Base-by-base conservation (phyloP, 768 basidiomycete genomes). In the Mrakia frigida region DNA sequence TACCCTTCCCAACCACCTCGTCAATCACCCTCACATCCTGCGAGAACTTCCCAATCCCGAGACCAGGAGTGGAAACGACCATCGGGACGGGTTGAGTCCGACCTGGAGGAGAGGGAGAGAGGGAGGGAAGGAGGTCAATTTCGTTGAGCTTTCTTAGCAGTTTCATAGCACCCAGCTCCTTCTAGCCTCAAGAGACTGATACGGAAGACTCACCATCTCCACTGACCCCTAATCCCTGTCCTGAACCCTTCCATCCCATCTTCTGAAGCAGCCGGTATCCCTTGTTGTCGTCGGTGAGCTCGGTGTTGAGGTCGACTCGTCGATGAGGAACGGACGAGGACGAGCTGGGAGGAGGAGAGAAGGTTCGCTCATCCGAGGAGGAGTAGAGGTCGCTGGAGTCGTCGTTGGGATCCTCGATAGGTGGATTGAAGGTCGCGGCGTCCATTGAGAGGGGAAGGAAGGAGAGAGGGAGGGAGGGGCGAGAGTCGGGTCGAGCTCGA, bases 251-350 rank as follows among this genome's bases (percentile, higher is more conserved):
- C 95, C 95, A 98, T 0, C 96, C 97, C 95, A 98, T 98, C 89
- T 96, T 95, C 83, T 93, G 93, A 78, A 98, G 83, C 75, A 99
- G 82, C 81, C 93, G 94, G 81, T 95, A 95, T 9, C 97, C 97
- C 16, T 93, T 88, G 80, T 98, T 98, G 80, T 98, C 94, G 81
- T 92, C 85, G 7, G 88, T 92, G 7, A 90, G 92, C 79, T 90
- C 89, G 5, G 76, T 77, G n/a, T 77, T 53, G n/a, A 73, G n/a
- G 50, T 71, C 68, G 23, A 73, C 35, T 14, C 69, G 16, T 31
- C 33, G 43, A 50, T 70, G 50, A 52, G 43, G 41, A 11, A 53
- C 43, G 43, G n/a, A 52, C 50, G 69, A 70, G 37, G 69, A 70
- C 28, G 69, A 70, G 11, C 28, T 31, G 18, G n/a, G 69, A 46